Evolutionary conservation across 345 rosid genomes (phyloP).

Genomic region (Erodium maritimum): DNA sequence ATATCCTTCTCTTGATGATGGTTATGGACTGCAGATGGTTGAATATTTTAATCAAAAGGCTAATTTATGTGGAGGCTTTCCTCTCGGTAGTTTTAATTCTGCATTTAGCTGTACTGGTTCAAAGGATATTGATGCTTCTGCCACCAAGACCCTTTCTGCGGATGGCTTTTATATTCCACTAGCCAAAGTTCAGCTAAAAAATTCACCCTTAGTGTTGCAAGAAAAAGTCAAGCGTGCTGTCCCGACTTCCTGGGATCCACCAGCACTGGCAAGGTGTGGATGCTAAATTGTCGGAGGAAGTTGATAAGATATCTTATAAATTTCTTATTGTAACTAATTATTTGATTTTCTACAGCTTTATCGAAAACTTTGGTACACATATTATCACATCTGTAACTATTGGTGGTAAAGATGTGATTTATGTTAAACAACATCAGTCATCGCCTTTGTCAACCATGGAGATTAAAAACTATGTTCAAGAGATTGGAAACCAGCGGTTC

Average conservation of each 20-base stretch:
- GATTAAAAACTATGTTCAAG: slow-evolving; percentile 48
- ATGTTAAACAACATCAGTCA: slow-evolving; percentile 56
- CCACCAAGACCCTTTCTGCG: slow-evolving; percentile 47
- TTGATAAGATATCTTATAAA: neutral
- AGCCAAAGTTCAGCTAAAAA: slow-evolving; percentile 42
- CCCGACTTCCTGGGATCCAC: slow-evolving; percentile 55
- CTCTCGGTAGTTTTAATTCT: slow-evolving; percentile 56
- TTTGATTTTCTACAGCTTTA: slow-evolving; percentile 36
- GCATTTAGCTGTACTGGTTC: slow-evolving; percentile 59
- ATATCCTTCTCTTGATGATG: slow-evolving; percentile 3
- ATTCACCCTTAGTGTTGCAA: slow-evolving; percentile 24
- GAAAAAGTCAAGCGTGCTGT: slow-evolving; percentile 41
- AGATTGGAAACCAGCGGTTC: slow-evolving; percentile 63
- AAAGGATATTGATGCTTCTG: slow-evolving; percentile 39
- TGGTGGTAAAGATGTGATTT: slow-evolving; percentile 69
- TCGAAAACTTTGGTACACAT: slow-evolving; percentile 67
- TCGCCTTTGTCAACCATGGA: slow-evolving; percentile 50
- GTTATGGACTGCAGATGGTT: slow-evolving; percentile 39
- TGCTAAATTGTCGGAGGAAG: slow-evolving; percentile 4
- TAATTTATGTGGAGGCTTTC: slow-evolving; percentile 29
- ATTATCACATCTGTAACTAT: slow-evolving; percentile 55
- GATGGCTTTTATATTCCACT: slow-evolving; percentile 57
- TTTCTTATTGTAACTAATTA: slow-evolving; percentile 7
- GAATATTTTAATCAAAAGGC: slow-evolving; percentile 47
- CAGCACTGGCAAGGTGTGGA: slow-evolving; percentile 47